phyloP scores from a whole-genome alignment of 2,329 filamentous ascomycete genomes.

The Xylariaceae sp. region DNA sequence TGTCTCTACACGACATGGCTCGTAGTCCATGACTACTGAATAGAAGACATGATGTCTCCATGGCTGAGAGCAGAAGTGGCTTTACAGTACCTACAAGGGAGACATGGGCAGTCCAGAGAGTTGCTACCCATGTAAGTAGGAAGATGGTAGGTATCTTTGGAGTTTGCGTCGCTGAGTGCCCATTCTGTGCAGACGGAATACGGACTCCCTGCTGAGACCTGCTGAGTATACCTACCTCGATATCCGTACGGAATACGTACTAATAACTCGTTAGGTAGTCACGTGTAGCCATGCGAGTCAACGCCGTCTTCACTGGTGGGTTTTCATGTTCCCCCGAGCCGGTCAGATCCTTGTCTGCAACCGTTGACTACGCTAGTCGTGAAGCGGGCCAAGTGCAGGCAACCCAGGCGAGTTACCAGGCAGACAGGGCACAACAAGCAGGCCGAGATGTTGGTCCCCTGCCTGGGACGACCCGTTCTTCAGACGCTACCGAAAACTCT shows the following conservation, averaged over 20 bases:
- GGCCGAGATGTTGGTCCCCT: constrained; percentile 23
- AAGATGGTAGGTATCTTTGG: no score
- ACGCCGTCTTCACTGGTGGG: constrained; percentile 25
- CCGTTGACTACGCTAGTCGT: constrained; percentile 19
- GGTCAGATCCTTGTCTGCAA: constrained; percentile 24
- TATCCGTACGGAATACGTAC: neutral
- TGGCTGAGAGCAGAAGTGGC: no score
- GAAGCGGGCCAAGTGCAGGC: constrained; percentile 22
- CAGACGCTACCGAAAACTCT: constrained; percentile 26
- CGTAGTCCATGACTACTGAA: no score
- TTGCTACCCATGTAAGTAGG: no score
- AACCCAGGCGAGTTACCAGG: no score
- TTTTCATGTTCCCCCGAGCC: constrained; percentile 22
- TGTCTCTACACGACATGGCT: no score
- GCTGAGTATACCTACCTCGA: neutral
- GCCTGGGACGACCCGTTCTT: constrained; percentile 20
- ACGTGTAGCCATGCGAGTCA: constrained; percentile 3
- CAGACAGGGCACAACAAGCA: constrained; percentile 23
- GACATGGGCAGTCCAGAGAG: no score
- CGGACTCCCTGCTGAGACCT: neutral
- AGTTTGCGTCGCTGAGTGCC: no score
- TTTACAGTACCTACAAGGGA: no score
- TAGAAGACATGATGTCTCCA: no score
- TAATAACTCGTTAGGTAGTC: neutral
- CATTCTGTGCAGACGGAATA: neutral